These are phyloP conservation scores for Tylopilus sp. DNA, from an alignment of 768 basidiomycete genomes.

Conservation along the genomic window DNA sequence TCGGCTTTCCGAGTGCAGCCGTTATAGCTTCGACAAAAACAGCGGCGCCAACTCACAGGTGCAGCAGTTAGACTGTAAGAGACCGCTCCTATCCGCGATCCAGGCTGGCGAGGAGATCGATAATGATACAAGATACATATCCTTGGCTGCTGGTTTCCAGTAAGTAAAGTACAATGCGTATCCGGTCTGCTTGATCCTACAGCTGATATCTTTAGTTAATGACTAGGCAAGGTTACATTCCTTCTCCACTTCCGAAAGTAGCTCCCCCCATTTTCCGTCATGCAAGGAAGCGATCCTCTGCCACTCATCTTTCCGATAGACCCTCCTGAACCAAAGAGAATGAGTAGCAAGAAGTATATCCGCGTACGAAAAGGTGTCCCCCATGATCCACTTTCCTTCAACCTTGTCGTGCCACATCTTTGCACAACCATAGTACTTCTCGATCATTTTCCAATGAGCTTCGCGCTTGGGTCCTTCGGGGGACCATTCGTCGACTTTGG, in stretches of 20 bases:
- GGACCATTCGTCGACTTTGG: conserved; percentile 37
- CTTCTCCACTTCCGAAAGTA: conserved; percentile 22
- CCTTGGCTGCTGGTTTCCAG: too few relatives aligned
- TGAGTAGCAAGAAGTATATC: conserved; percentile 26
- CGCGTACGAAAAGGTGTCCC: too few relatives aligned
- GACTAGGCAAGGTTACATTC: conserved; percentile 21
- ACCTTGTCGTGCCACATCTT: conserved; percentile 21
- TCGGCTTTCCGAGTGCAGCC: background rate
- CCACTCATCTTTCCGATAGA: conserved; percentile 27
- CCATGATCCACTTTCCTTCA: conserved; percentile 29
- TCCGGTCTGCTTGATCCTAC: too few relatives aligned
- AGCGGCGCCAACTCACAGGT: too few relatives aligned
- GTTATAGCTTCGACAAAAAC: too few relatives aligned
- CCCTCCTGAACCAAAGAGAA: conserved; percentile 16
- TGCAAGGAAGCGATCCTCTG: conserved; percentile 21
- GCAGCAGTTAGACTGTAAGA: too few relatives aligned
- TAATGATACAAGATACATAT: too few relatives aligned
- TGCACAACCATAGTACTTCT: conserved; percentile 11
- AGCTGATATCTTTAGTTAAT: background rate
- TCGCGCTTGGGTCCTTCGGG: conserved; percentile 34
- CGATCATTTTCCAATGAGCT: conserved; percentile 23
- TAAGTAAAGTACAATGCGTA: too few relatives aligned
- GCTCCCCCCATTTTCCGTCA: conserved; percentile 23
- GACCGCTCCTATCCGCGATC: too few relatives aligned
- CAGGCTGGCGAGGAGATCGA: conserved; percentile 28